A percentile compares a stretch with the other conserved stretches of the same genome.
These are phyloP conservation scores for Hypoxylon sp. DNA, from an alignment of 2,329 filamentous ascomycete species.

Conservation along the genomic window DNA sequence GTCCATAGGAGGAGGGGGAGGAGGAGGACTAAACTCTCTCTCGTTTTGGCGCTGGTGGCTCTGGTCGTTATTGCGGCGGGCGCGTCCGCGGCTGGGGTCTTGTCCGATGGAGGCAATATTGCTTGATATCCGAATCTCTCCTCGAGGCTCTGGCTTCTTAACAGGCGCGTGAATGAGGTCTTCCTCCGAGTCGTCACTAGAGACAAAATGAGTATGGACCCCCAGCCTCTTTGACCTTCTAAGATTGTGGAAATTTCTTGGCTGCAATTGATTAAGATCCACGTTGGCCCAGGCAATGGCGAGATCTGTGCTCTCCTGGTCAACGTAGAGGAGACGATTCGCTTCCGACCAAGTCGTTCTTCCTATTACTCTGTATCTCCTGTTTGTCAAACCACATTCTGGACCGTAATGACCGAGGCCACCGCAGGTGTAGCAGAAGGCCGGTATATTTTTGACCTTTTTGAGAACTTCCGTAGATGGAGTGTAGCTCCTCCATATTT, in stretches of 20 bases:
- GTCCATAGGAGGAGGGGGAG: conserved; percentile 22
- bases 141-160: conserved; percentile 41
- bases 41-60: conserved; percentile 31
- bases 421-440: conserved; percentile 72
- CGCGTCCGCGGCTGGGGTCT: conserved; percentile 20
- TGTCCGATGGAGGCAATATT: conserved; percentile 46
- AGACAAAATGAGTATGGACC: conserved; percentile 53
- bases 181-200: conserved; percentile 55
- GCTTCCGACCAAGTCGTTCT: conserved; percentile 67
- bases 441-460: conserved; percentile 65
- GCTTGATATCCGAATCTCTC: conserved; percentile 51
- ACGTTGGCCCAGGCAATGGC: conserved; percentile 56
- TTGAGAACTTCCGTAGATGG: conserved; percentile 56
- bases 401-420: conserved; percentile 68
- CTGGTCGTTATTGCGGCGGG: conserved; percentile 26
- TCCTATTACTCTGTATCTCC: conserved; percentile 42
- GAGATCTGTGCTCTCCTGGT: conserved; percentile 59
- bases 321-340: conserved; percentile 66
- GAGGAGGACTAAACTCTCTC: conserved; percentile 29
- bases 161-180: conserved; percentile 52
- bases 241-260: conserved; percentile 48
- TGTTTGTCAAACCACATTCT: conserved; percentile 63
- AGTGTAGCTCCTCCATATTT: conserved; percentile 72
- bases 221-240: conserved; percentile 48
- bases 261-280: conserved; percentile 10